phyloP scores from a whole-genome alignment of 192 early-diverging fungal genomes.

The Podila epicladia region DNA sequence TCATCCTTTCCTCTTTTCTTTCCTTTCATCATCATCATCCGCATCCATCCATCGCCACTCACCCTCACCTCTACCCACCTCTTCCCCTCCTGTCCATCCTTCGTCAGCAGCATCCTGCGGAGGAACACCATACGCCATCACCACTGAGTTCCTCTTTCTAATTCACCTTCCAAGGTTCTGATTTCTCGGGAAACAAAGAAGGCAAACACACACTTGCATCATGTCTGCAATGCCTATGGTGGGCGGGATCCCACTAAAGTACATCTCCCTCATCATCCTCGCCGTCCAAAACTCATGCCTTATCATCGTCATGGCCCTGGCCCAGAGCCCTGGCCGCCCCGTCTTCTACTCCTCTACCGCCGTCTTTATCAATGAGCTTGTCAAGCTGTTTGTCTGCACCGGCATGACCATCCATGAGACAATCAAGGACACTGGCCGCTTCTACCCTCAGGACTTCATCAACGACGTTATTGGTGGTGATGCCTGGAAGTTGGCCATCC shows the following conservation, averaged over 20 bases:
- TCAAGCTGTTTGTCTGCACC: slow-evolving; percentile 77
- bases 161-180: background rate
- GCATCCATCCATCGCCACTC: background rate
- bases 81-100: background rate
- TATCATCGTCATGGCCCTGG: slow-evolving; percentile 84
- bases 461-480: slow-evolving; percentile 70
- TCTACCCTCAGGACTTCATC: slow-evolving; percentile 41
- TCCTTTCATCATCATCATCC: slow-evolving; percentile 6
- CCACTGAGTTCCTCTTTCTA: background rate
- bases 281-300: slow-evolving; percentile 90
- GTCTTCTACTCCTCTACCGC: slow-evolving; percentile 89
- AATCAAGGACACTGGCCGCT: slow-evolving; percentile 29
- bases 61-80: background rate
- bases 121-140: too few relatives aligned
- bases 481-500: slow-evolving; percentile 87
- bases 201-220: background rate
- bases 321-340: slow-evolving; percentile 38
- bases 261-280: slow-evolving; percentile 84
- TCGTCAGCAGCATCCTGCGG: background rate
- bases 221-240: slow-evolving; percentile 48
- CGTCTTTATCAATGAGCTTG: slow-evolving; percentile 87
- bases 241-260: slow-evolving; percentile 80
- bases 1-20: background rate
- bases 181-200: background rate
- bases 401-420: slow-evolving; percentile 44